A percentile compares a stretch with the other conserved stretches of the same genome.
Evolutionary conservation across 129 eudicot genomes (phyloP).

Genomic region (Escallonia herrerae): DNA sequence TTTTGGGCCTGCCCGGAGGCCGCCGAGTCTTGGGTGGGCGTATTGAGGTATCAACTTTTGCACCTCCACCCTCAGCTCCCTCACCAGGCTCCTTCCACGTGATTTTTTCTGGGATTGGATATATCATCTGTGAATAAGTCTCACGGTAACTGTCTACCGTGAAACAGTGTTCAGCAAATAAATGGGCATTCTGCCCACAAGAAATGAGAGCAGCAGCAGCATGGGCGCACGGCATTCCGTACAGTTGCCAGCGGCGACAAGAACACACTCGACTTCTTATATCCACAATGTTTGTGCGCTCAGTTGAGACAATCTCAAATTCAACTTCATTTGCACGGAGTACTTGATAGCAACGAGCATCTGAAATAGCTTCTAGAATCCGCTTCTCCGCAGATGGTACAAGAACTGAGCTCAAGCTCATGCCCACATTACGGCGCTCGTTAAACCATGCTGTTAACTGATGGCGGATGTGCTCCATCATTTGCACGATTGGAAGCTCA

Average conservation of each 20-base stretch:
- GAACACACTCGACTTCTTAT: conserved; percentile 82
- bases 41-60: conserved; percentile 43
- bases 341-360: conserved; percentile 91
- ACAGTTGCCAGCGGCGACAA: conserved; percentile 89
- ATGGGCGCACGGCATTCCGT: conserved; percentile 96
- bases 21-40: conserved; percentile 90
- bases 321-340: conserved; percentile 98
- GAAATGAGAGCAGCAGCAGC: conserved; percentile 96
- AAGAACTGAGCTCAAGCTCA: conserved; percentile 66
- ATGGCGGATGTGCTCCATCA: conserved; percentile 89
- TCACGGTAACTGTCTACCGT: conserved; percentile 83
- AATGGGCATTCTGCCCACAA: conserved; percentile 75
- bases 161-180: conserved; percentile 88
- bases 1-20: conserved; percentile 97
- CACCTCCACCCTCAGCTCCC: conserved; percentile 51
- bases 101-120: conserved; percentile 72
- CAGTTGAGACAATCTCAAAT: conserved; percentile 91
- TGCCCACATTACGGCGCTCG: conserved; percentile 49
- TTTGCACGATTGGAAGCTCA: conserved; percentile 83
- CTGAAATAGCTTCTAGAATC: conserved; percentile 76
- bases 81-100: conserved; percentile 65
- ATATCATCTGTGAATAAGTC: conserved; percentile 79
- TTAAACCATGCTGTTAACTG: conserved; percentile 68
- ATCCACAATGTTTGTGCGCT: conserved; percentile 88
- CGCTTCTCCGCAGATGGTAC: conserved; percentile 93